Conservation (phyloP, 345 rosid species). For the Salix arbutifolia region DNA sequence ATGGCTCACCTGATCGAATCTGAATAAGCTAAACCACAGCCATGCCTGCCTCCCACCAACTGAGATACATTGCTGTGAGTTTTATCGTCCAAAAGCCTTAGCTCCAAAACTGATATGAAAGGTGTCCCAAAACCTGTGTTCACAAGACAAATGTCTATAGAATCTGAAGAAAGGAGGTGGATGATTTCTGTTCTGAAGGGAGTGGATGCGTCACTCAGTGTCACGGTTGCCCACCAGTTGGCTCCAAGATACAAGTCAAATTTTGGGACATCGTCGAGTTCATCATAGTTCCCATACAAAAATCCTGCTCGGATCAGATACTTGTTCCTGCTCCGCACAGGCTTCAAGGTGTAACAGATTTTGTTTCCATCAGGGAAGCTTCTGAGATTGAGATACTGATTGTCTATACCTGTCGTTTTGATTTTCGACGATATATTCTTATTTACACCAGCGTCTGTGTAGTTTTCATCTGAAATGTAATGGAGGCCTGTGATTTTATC, state of each 20-base stretch:
- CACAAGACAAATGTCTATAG: constrained; percentile 39
- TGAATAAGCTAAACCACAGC: constrained; percentile 28
- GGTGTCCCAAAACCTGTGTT: constrained; percentile 47
- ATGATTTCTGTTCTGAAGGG: constrained; percentile 23
- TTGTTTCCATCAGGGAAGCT: constrained; percentile 32
- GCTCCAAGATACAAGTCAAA: constrained; percentile 52
- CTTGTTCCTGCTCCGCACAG: constrained; percentile 3
- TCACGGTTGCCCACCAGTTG: constrained; percentile 37
- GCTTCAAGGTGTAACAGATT: constrained; percentile 28
- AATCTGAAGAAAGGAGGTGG: constrained; percentile 20
- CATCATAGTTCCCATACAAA: constrained; percentile 55
- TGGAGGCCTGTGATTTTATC: constrained; percentile 26
- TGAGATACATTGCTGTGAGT: constrained; percentile 20
- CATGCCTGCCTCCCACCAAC: constrained; percentile 19
- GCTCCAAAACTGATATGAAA: constrained; percentile 50
- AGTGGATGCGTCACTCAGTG: constrained; percentile 5
- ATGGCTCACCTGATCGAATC: constrained; percentile 34
- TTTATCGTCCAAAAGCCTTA: constrained; percentile 29
- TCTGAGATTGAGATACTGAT: constrained; percentile 18
- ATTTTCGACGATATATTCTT: neutral
- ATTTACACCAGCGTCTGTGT: constrained; percentile 23
- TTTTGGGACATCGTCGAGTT: constrained; percentile 14
- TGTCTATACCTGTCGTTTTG: neutral
- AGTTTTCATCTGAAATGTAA: constrained; percentile 39
- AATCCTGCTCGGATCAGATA: constrained; percentile 49